A percentile compares a stretch with the other conserved stretches of the same genome.
phyloP scores from a whole-genome alignment of 345 rosid genomes.

The Linum lewisii region DNA sequence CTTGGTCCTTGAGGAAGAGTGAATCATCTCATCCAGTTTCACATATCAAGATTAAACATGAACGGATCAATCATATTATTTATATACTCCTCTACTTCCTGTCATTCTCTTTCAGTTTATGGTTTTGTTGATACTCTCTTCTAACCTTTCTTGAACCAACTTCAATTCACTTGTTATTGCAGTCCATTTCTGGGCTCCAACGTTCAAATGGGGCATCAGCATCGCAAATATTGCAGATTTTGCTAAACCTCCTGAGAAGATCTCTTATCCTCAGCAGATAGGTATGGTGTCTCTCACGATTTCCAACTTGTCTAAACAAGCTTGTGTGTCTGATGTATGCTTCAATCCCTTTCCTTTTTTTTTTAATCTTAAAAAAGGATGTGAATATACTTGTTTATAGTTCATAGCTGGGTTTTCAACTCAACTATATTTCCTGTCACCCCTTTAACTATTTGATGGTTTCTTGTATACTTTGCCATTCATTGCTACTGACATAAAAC shows the following conservation, averaged over 20 bases:
- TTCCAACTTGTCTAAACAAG: background rate
- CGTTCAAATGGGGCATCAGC: slow-evolving; percentile 93
- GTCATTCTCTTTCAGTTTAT: background rate
- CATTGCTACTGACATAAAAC: background rate
- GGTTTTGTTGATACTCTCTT: background rate
- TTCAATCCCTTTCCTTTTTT: background rate
- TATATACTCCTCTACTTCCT: background rate
- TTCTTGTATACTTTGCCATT: background rate
- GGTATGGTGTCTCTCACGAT: slow-evolving; percentile 23
- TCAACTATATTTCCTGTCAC: background rate
- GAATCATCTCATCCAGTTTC: background rate
- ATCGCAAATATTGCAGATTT: slow-evolving; percentile 83
- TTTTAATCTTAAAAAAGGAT: too few relatives aligned
- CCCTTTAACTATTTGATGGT: background rate
- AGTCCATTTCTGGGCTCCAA: slow-evolving; percentile 98
- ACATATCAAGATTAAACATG: background rate
- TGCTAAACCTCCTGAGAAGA: slow-evolving; percentile 67
- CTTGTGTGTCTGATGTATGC: background rate
- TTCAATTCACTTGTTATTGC: slow-evolving; percentile 10
- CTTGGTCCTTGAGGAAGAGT: background rate
- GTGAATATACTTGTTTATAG: too few relatives aligned
- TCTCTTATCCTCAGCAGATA: slow-evolving; percentile 82
- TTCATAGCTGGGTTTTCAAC: background rate
- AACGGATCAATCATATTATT: background rate
- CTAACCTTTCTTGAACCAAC: background rate